A percentile compares a stretch with the other conserved stretches of the same genome.
phyloP scores from a whole-genome alignment of 176 grass and related monocot species.

The Triticum dicoccoides region DNA sequence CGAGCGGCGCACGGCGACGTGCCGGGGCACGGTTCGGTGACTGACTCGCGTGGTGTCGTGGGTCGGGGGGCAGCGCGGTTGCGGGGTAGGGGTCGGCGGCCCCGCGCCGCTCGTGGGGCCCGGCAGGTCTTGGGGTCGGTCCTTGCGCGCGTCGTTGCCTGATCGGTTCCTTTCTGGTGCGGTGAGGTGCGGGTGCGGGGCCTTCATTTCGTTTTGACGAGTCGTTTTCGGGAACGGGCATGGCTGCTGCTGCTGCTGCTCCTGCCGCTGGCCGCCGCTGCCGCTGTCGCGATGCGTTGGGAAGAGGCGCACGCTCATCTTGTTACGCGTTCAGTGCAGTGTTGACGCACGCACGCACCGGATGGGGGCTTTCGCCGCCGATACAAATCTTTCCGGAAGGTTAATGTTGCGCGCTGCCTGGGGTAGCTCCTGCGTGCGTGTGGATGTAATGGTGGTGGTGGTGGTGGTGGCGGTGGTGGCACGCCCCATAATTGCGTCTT shows the following conservation, averaged over 20 bases:
- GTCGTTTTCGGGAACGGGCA: constrained; percentile 27
- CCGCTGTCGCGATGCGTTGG: neutral
- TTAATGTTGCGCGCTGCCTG: too few species aligned
- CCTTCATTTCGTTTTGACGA: neutral
- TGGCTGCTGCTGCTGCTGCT: neutral
- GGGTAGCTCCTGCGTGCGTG: too few species aligned
- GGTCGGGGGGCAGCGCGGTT: constrained; percentile 47
- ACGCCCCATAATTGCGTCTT: neutral
- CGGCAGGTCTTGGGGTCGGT: neutral
- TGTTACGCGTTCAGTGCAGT: neutral
- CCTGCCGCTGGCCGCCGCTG: neutral
- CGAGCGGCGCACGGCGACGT: too few species aligned
- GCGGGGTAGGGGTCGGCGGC: neutral
- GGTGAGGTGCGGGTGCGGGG: neutral
- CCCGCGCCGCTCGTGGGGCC: too few species aligned
- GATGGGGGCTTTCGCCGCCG: too few species aligned
- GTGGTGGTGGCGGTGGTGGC: neutral
- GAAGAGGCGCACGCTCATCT: constrained; percentile 26
- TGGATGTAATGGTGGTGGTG: neutral
- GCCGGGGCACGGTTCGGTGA: neutral
- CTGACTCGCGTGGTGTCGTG: constrained; percentile 17
- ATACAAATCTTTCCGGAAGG: too few species aligned
- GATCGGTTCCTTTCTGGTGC: neutral
- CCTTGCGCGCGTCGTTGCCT: neutral
- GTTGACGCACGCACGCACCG: neutral